These are phyloP conservation scores for Pyrus bretschneideri DNA, from an alignment of 306 rosid genomes.

Conservation along the genomic window DNA sequence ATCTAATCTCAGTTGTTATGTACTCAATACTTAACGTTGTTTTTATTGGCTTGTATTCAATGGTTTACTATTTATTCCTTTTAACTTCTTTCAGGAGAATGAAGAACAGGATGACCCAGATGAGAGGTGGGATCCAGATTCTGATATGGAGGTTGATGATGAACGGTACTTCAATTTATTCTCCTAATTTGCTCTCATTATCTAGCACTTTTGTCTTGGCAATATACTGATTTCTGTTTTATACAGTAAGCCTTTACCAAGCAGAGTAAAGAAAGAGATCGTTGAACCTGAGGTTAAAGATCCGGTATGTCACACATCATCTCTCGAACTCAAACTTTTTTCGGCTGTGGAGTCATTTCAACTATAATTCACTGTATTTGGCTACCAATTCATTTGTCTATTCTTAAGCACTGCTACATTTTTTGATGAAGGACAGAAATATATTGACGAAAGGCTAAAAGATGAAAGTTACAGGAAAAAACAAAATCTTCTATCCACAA, in stretches of 20 bases:
- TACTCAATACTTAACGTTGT: not conserved
- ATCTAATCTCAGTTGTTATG: not conserved
- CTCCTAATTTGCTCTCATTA: slow-evolving; percentile 5
- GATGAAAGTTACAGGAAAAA: not conserved
- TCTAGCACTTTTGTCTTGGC: slow-evolving; percentile 7
- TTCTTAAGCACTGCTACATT: not conserved
- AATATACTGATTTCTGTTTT: slow-evolving; percentile 23
- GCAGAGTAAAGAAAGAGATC: slow-evolving; percentile 69
- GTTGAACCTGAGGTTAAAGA: slow-evolving; percentile 60
- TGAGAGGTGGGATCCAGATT: slow-evolving; percentile 62
- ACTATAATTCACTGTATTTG: not conserved
- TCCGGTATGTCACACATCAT: slow-evolving; percentile 33
- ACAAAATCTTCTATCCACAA: not conserved
- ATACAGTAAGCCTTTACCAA: slow-evolving; percentile 37
- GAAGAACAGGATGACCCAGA: slow-evolving; percentile 61
- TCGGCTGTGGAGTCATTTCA: not conserved
- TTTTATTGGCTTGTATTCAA: not conserved
- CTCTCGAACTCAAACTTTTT: not conserved
- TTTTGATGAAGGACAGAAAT: not conserved
- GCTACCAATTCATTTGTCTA: not conserved
- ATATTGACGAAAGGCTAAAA: not conserved
- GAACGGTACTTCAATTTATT: slow-evolving; percentile 45
- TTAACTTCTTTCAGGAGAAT: slow-evolving; percentile 40
- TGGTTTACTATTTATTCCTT: not conserved
- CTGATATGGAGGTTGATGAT: slow-evolving; percentile 62